A percentile compares a stretch with the other conserved stretches of the same genome.
These are phyloP conservation scores for Byssoonygena ceratinophila DNA, from an alignment of 2,329 filamentous ascomycete species.

Conservation along the genomic window DNA sequence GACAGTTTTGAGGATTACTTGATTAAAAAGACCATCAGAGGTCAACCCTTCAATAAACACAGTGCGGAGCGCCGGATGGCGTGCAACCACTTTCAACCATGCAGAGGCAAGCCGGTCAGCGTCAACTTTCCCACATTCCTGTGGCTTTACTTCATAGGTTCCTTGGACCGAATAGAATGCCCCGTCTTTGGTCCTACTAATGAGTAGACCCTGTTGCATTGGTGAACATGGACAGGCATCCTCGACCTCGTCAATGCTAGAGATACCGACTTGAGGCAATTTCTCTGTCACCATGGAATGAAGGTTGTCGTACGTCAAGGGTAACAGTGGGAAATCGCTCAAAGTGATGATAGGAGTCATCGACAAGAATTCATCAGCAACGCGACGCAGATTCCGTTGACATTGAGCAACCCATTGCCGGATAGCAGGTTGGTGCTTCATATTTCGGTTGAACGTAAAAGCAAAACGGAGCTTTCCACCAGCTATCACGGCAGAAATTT, in stretches of 20 bases:
- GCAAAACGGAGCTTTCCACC: constrained; percentile 39
- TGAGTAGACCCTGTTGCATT: constrained; percentile 31
- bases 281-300: constrained; percentile 29
- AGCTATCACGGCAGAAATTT: constrained; percentile 42
- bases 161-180: constrained; percentile 32
- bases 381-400: constrained; percentile 25
- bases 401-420: constrained; percentile 36
- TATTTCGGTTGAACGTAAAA: constrained; percentile 41
- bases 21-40: constrained; percentile 26
- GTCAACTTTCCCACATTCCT: constrained; percentile 20
- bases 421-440: constrained; percentile 37
- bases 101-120: constrained; percentile 22
- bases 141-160: constrained; percentile 27
- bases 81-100: constrained; percentile 26
- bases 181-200: constrained; percentile 26
- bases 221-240: constrained; percentile 34
- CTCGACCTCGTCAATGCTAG: constrained; percentile 29
- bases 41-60: constrained; percentile 30
- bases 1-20: constrained; percentile 27
- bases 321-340: constrained; percentile 39
- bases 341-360: constrained; percentile 27
- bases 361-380: constrained; percentile 23
- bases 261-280: constrained; percentile 28
- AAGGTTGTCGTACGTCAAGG: constrained; percentile 35
- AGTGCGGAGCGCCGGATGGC: constrained; percentile 30